Base-by-base conservation (phyloP, 2,329 filamentous ascomycete species). In the Mycosphaerella sp. region DNA sequence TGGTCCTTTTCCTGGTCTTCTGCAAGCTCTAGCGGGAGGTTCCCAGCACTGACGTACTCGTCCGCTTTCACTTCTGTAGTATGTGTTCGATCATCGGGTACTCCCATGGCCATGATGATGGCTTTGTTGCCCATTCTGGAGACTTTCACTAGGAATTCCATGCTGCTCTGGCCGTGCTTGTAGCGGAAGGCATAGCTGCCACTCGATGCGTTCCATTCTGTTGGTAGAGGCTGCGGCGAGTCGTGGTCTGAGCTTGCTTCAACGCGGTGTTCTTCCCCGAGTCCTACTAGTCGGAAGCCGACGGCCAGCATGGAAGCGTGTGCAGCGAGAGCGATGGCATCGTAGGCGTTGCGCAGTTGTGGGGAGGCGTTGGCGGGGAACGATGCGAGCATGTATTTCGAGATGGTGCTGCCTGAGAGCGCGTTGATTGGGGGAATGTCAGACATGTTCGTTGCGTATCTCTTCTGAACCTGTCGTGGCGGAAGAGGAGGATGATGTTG, bases 261-360 rank as follows among this genome's bases (percentile, higher is more conserved):
- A 60, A 87, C 81, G 45, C 77, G 81, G 67, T 90, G 82, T 50
- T 92, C 89, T 71, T 97, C 89, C 45, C 85, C 80, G n/a, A 95
- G 84, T 1, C 91, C 91, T 14, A 89, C 73, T 2, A 97, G 78
- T 50, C 85, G 80, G 69, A 96, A 97, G 59, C 84, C 87, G 2
- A 92, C 82, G 7, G 85, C 84, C 23, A 81, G 70, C 83, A 97
- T 87, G 65, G 85, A 89, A 3, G 89, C 86, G 70, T 98, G 92
- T 17, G 85, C 78, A 59, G 95, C 85, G 23, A 97, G 80, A 12
- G 89, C 89, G 57, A 96, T 76, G 45, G 86, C 89, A 73, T 97
- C 91, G 69, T 86, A 89, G 0, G 86, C 80, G 54, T 80, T 85
- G 61, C 84, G 83, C 31, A 91, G 63, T 60, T 73, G 69, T 43